Base-by-base conservation (phyloP, 1,139 yeast genomes). In the Maudiozyma humilis region DNA sequence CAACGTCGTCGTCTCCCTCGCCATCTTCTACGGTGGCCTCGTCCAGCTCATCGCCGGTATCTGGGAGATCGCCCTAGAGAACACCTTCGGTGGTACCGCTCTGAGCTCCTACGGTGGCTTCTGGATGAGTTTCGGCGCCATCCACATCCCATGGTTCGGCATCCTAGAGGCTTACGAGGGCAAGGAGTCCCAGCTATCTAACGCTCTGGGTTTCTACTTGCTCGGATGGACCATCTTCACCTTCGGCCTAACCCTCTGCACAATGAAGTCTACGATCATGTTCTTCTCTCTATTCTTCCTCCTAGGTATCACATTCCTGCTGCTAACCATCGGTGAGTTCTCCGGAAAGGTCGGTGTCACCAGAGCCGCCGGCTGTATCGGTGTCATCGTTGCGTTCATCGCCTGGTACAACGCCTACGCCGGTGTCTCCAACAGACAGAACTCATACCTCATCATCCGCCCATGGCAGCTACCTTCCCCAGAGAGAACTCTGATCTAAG, bases 361-460 rank as follows among this genome's bases (percentile, higher is more conserved):
- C 48, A 78, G 70, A 56, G 94, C 91, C 17, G 95, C 79, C 35
- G 96, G 96, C 52, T 81, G 81, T 27, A 67, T 83, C 48, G 96
- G 95, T 35, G 60, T 87, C n/a, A 63, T 86, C 32, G 79, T 89
- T 33, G 85, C 95, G 1, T 76, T 83, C 54, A 63, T 77, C 43
- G 94, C 94, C 13, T 87, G 91, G 89, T 87, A 86, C 62, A 84
- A 85, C 62, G 95, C 95, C 5, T 84, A 77, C 55, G 93, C 95
- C n/a, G 95, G 95, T 78, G 64, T 87, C 44, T 85, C 93, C 42
- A 83, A 75, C 52, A 67, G 66, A 56, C 83, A 76, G 63, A 87
- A 82, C 67, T 70, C 86, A 32, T 85, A 82, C 64, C 47, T 85
- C 45, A 15, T 42, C 23, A 33, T 42, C 67, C 74, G 25, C 60